A percentile compares a stretch with the other conserved stretches of the same genome.
Conservation (phyloP, 2,329 filamentous ascomycete genomes). For the Zasmidium cellare region DNA sequence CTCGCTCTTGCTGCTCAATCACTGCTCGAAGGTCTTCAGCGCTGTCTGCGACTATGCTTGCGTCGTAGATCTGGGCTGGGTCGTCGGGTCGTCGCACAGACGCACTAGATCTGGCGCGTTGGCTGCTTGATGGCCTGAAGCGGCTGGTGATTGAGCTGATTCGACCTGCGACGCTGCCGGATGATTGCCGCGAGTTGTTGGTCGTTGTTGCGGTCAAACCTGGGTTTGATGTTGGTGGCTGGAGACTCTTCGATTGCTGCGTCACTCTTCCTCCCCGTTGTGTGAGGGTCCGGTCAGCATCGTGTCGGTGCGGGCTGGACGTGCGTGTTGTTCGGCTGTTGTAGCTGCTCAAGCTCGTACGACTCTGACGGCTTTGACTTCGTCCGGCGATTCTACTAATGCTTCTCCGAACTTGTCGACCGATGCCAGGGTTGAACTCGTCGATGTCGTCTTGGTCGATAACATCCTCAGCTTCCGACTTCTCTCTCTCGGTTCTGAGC, state of each 20-base stretch:
- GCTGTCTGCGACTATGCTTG: constrained; percentile 60
- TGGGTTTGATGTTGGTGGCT: constrained; percentile 6
- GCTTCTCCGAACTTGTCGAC: constrained; percentile 47
- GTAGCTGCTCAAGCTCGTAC: constrained; percentile 41
- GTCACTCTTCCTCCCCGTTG: constrained; percentile 4
- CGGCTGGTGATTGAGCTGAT: constrained; percentile 33
- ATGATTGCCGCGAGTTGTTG: constrained; percentile 19
- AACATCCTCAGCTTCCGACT: constrained; percentile 50
- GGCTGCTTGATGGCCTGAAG: constrained; percentile 25
- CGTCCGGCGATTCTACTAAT: constrained; percentile 60
- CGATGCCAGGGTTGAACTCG: constrained; percentile 75
- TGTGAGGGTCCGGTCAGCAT: constrained; percentile 15
- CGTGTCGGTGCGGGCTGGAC: constrained; percentile 56
- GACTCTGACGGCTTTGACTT: constrained; percentile 34
- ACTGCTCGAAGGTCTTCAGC: constrained; percentile 80
- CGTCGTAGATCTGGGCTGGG: constrained; percentile 45
- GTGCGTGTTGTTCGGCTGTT: constrained; percentile 61
- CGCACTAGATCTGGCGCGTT: constrained; percentile 20
- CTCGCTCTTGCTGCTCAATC: constrained; percentile 74
- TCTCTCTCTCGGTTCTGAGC: constrained; percentile 63
- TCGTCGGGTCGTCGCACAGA: constrained; percentile 21
- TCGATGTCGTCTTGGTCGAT: constrained; percentile 62
- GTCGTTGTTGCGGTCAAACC: constrained; percentile 9
- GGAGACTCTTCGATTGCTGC: constrained; percentile 6
- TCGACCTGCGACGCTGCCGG: constrained; percentile 41